phyloP scores from a whole-genome alignment of 2,329 filamentous ascomycete species.

The Cladosporium sp. region DNA sequence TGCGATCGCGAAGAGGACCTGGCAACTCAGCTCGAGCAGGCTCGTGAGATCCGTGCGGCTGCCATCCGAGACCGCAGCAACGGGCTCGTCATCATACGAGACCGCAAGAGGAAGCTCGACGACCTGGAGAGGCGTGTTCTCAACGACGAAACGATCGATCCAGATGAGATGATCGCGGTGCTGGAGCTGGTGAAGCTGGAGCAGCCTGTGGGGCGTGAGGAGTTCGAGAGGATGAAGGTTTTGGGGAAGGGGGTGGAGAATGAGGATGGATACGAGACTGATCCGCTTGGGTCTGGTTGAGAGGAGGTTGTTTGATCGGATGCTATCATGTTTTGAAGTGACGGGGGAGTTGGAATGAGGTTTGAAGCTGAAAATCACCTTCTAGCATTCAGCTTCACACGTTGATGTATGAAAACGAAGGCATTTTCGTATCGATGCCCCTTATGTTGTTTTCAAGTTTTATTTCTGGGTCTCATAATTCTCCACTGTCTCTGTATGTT shows the following conservation, averaged over 20 bases:
- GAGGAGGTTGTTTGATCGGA: neutral
- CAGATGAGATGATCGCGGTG: neutral
- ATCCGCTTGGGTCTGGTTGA: neutral
- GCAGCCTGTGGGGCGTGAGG: neutral
- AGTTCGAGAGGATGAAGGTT: neutral
- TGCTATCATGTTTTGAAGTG: neutral
- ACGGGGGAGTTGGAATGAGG: neutral
- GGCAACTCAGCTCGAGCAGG: neutral
- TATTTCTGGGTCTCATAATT: neutral
- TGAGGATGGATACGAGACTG: neutral
- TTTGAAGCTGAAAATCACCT: neutral
- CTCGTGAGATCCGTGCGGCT: neutral
- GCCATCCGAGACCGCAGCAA: neutral
- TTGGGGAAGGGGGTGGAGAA: neutral
- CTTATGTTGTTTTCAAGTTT: neutral
- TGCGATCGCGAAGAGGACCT: slow-evolving; percentile 5
- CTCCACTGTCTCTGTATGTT: neutral
- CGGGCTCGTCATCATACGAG: slow-evolving; percentile 8
- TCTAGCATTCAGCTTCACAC: neutral
- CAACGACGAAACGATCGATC: neutral
- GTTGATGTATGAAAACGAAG: neutral
- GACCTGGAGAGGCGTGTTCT: neutral
- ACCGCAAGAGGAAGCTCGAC: neutral
- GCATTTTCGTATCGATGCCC: neutral
- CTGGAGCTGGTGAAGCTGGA: neutral